Evolutionary conservation across 148 eudicot species (phyloP).

Genomic region (Tetragonia tetragonoides): DNA sequence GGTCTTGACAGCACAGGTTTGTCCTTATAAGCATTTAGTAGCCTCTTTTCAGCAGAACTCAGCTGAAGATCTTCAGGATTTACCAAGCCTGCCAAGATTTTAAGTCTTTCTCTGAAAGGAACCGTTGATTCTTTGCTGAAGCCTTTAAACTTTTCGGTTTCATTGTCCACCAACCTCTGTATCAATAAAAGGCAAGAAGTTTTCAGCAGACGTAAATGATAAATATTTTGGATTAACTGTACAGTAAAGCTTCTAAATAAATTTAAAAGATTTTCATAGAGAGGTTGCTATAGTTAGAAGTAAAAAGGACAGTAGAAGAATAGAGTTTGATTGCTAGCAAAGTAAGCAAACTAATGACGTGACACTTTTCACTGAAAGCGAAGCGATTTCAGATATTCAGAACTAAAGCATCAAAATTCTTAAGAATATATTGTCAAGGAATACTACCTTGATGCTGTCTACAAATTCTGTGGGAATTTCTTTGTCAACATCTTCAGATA

Average conservation of each 20-base stretch:
- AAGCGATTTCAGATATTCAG: not conserved
- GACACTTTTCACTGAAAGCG: too few relatives aligned
- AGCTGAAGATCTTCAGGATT: conserved; percentile 83
- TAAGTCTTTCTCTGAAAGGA: conserved; percentile 84
- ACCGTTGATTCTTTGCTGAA: conserved; percentile 53
- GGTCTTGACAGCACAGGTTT: conserved; percentile 96
- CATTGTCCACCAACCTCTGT: conserved; percentile 63
- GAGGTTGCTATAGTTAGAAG: too few relatives aligned
- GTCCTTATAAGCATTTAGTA: conserved; percentile 74
- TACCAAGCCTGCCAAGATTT: conserved; percentile 65
- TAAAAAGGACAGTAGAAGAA: too few relatives aligned
- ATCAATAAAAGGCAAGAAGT: conserved; percentile 10
- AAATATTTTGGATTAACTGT: too few relatives aligned
- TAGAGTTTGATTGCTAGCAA: too few relatives aligned
- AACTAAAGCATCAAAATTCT: not conserved
- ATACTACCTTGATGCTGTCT: conserved; percentile 83
- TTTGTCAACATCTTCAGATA: conserved; percentile 57
- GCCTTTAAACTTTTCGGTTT: conserved; percentile 58
- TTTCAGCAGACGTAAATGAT: not conserved
- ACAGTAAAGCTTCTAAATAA: too few relatives aligned
- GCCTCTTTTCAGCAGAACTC: conserved; percentile 76
- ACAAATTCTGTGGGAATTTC: conserved; percentile 51
- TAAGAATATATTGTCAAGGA: not conserved
- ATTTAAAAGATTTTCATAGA: too few relatives aligned
- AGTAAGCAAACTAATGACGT: too few relatives aligned